phyloP scores from a whole-genome alignment of 176 grass and related monocot species.

The Poa annua region DNA sequence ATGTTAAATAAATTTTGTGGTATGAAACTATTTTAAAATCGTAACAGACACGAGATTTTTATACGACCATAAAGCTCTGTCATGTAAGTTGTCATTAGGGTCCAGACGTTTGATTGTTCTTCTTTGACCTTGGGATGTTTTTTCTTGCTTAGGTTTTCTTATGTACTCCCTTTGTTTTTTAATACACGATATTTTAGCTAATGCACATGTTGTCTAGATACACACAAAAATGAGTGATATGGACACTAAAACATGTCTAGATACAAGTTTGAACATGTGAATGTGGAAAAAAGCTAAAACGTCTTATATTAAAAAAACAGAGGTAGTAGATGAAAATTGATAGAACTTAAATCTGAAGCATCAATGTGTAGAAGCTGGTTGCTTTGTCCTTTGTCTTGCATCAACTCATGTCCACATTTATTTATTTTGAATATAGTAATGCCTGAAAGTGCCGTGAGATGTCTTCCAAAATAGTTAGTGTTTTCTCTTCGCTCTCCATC shows the following conservation, averaged over 20 bases:
- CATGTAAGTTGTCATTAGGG: neutral
- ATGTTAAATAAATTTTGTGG: neutral
- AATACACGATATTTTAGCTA: too few relatives aligned
- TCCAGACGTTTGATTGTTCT: neutral
- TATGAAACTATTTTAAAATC: neutral
- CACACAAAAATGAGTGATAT: too few relatives aligned
- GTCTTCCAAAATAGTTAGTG: neutral
- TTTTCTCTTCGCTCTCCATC: neutral
- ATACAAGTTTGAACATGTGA: too few relatives aligned
- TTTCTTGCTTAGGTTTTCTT: neutral
- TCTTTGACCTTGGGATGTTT: neutral
- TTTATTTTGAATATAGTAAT: neutral
- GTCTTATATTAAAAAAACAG: too few relatives aligned
- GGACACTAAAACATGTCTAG: too few relatives aligned
- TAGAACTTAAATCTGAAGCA: neutral
- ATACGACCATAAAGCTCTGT: neutral
- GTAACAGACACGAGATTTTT: neutral
- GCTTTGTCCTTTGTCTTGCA: slow-evolving; percentile 3
- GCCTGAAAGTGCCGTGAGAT: neutral
- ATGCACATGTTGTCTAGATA: too few relatives aligned
- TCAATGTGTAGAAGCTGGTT: slow-evolving; percentile 9
- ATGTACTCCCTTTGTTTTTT: too few relatives aligned
- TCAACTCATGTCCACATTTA: neutral
- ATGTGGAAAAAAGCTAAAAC: too few relatives aligned
- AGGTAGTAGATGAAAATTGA: slow-evolving; percentile 20